Evolutionary conservation across 2,329 filamentous ascomycete species (phyloP).

Genomic region (Phoma sp.): DNA sequence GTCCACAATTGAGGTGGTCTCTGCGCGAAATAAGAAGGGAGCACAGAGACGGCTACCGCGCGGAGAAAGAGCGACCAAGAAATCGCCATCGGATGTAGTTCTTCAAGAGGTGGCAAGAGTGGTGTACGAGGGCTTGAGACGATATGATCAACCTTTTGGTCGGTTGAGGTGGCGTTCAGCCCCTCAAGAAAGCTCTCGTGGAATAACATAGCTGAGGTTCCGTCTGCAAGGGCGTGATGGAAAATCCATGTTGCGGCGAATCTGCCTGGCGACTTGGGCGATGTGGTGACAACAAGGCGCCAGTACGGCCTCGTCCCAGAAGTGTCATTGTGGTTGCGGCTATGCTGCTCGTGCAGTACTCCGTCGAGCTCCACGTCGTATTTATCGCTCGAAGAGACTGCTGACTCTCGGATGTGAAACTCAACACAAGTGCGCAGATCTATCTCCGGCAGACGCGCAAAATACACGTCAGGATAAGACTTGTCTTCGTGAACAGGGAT

Average conservation of each 20-base stretch:
- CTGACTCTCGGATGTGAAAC: conserved; percentile 34
- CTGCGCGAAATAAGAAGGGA: conserved; percentile 34
- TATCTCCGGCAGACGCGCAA: conserved; percentile 53
- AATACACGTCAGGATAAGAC: conserved; percentile 49
- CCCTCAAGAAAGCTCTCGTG: conserved; percentile 52
- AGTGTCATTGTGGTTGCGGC: conserved; percentile 45
- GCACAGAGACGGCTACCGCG: conserved; percentile 41
- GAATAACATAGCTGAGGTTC: conserved; percentile 54
- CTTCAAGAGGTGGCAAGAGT: conserved; percentile 52
- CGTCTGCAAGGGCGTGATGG: conserved; percentile 58
- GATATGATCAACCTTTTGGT: conserved; percentile 4
- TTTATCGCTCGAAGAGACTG: conserved; percentile 25
- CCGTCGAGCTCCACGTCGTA: conserved; percentile 52
- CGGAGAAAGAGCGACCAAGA: conserved; percentile 46
- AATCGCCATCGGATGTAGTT: conserved; percentile 49
- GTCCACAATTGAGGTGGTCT: conserved; percentile 30
- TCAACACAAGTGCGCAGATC: conserved; percentile 49
- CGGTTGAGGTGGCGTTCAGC: conserved; percentile 23
- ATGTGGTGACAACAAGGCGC: conserved; percentile 49
- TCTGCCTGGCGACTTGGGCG: conserved; percentile 2
- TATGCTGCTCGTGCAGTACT: conserved; percentile 52
- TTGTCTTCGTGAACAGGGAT: conserved; percentile 51
- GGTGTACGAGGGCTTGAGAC: conserved; percentile 16
- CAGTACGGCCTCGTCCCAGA: conserved; percentile 49
- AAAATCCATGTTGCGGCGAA: conserved; percentile 56